phyloP scores from a whole-genome alignment of 1,284 basidiomycete species.

The Puccinia hordei region DNA sequence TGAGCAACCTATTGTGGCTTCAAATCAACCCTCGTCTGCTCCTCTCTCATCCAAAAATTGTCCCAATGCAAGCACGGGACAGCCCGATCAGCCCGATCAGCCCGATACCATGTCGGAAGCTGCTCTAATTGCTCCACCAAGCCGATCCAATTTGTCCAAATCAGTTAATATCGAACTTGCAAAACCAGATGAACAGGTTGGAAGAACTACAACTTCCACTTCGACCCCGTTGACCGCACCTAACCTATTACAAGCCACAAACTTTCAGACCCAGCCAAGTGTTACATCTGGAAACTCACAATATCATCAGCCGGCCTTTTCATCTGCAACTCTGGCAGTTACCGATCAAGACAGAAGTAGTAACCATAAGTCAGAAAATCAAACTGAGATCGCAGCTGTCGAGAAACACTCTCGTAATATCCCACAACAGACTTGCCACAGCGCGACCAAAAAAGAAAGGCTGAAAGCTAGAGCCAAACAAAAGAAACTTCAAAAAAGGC shows the following conservation, averaged over 20 bases:
- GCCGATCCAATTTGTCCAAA: neutral
- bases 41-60: too few species aligned
- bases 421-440: neutral
- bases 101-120: neutral
- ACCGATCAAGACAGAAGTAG: neutral
- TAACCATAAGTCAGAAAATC: neutral
- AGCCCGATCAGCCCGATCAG: neutral
- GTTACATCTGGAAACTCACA: neutral
- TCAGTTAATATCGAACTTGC: neutral
- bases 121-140: neutral
- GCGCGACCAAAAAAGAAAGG: neutral
- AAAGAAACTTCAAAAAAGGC: conserved; percentile 10
- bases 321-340: neutral
- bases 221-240: neutral
- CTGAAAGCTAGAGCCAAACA: neutral
- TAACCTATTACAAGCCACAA: neutral
- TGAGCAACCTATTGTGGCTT: too few species aligned
- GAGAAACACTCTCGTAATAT: neutral
- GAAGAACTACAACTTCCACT: neutral
- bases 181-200: neutral
- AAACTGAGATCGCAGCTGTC: neutral
- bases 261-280: neutral
- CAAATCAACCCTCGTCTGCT: too few species aligned
- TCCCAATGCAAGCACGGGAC: neutral
- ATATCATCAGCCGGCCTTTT: neutral